phyloP scores from a whole-genome alignment of 768 basidiomycete species.

The Pilatotrama ljubarskyi region DNA sequence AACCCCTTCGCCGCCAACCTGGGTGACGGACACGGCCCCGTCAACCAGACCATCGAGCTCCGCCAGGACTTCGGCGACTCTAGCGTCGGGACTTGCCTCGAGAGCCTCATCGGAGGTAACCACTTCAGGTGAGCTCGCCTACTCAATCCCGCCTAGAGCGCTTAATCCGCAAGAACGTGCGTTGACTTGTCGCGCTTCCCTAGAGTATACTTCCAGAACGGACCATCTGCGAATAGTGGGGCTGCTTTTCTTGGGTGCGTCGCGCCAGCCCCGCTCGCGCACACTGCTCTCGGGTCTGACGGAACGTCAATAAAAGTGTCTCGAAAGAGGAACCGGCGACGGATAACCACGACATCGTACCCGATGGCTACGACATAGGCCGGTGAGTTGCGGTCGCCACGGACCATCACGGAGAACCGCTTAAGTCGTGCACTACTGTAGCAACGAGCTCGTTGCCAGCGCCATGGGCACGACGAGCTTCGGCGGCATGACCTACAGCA shows the following conservation, averaged over 20 bases:
- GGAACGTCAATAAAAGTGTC: conserved; percentile 33
- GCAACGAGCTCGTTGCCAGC: conserved; percentile 39
- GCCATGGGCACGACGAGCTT: conserved; percentile 43
- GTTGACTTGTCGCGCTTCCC: conserved; percentile 54
- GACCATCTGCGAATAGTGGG: conserved; percentile 46
- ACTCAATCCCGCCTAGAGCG: background rate
- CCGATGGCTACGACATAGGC: conserved; percentile 53
- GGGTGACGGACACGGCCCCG: conserved; percentile 48
- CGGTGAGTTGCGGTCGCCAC: conserved; percentile 31
- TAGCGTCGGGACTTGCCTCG: conserved; percentile 45
- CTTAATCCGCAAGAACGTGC: background rate
- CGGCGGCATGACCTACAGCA: conserved; percentile 47
- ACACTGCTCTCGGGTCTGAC: background rate
- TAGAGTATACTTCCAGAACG: conserved; percentile 62
- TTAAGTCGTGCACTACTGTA: conserved; percentile 12
- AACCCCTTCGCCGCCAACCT: conserved; percentile 44
- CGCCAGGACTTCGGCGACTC: conserved; percentile 42
- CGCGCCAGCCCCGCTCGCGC: background rate
- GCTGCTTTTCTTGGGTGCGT: conserved; percentile 62
- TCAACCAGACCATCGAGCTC: conserved; percentile 47
- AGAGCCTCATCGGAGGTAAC: conserved; percentile 47
- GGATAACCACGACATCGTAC: conserved; percentile 42
- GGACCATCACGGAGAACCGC: no score
- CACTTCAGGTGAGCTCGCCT: conserved; percentile 42
- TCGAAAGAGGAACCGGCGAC: conserved; percentile 46